Conservation (phyloP, 2,329 filamentous ascomycete species). For the Thielaviopsis euricoi region DNA sequence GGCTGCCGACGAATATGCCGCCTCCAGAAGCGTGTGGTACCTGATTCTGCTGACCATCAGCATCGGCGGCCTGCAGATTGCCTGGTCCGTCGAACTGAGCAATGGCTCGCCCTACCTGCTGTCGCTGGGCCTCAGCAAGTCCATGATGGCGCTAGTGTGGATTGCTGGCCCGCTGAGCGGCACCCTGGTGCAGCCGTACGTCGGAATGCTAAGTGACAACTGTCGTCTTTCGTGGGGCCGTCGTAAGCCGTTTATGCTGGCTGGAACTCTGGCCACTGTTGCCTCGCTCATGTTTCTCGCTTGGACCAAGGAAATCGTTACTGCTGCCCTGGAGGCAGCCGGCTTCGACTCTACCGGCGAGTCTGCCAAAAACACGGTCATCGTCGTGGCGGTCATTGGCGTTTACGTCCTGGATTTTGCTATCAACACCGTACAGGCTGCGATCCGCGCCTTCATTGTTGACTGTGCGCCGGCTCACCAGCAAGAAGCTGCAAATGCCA, state of each 20-base stretch:
- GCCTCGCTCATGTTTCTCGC: conserved; percentile 51
- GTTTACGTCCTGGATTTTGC: conserved; percentile 87
- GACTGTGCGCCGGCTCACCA: conserved; percentile 86
- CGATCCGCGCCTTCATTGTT: conserved; percentile 80
- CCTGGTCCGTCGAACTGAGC: conserved; percentile 89
- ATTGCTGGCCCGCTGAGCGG: conserved; percentile 64
- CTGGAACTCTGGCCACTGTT: conserved; percentile 50
- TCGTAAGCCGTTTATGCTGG: conserved; percentile 67
- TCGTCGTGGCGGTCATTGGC: conserved; percentile 66
- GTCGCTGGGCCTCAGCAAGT: conserved; percentile 68
- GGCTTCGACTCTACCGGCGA: conserved; percentile 50
- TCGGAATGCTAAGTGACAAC: conserved; percentile 67
- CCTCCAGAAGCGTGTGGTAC: conserved; percentile 71
- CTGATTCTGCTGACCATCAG: conserved; percentile 72
- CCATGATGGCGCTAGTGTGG: conserved; percentile 70
- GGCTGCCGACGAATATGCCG: conserved; percentile 21
- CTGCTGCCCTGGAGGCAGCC: conserved; percentile 50
- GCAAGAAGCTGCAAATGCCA: conserved; percentile 84
- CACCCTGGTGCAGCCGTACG: conserved; percentile 64
- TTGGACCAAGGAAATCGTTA: conserved; percentile 59
- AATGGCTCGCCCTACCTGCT: conserved; percentile 78
- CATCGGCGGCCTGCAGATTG: conserved; percentile 79
- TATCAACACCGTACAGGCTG: conserved; percentile 94
- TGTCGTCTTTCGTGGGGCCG: conserved; percentile 61
- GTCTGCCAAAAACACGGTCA: conserved; percentile 47